A percentile compares a stretch with the other conserved stretches of the same genome.
Conservation (phyloP, 2,329 filamentous ascomycete genomes). For the Pyrenophora seminiperda region DNA sequence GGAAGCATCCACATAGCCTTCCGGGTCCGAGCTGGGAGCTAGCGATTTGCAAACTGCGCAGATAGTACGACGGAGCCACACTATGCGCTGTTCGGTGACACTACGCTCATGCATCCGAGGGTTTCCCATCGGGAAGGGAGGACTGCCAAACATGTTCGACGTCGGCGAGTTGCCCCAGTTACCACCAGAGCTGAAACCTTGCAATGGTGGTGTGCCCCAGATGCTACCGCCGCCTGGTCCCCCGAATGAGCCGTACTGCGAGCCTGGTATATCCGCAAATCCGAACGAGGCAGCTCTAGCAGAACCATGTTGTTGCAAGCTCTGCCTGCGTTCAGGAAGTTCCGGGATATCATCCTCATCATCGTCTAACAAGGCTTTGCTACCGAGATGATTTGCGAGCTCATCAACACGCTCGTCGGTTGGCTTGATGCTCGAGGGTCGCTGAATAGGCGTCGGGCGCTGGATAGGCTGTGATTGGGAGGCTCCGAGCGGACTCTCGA, state of each 20-base stretch:
- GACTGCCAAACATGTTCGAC: slow-evolving; percentile 38
- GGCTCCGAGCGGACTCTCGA: slow-evolving; percentile 60
- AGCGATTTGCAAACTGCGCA: slow-evolving; percentile 76
- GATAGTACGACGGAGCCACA: slow-evolving; percentile 60
- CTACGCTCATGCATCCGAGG: slow-evolving; percentile 36
- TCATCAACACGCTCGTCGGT: slow-evolving; percentile 68
- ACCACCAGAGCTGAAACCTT: slow-evolving; percentile 47
- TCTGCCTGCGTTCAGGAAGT: slow-evolving; percentile 60
- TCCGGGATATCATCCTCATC: slow-evolving; percentile 63
- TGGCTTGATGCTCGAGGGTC: slow-evolving; percentile 74
- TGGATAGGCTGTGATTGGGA: slow-evolving; percentile 73
- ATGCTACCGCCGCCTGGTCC: slow-evolving; percentile 41
- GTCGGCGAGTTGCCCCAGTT: slow-evolving; percentile 51
- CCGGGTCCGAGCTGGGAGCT: slow-evolving; percentile 53
- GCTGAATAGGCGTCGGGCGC: slow-evolving; percentile 83
- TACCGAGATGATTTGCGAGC: slow-evolving; percentile 80
- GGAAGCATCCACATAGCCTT: slow-evolving; percentile 73
- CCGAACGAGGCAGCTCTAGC: slow-evolving; percentile 38
- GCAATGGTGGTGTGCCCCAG: slow-evolving; percentile 51
- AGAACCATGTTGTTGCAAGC: slow-evolving; percentile 43
- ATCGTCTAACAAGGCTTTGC: slow-evolving; percentile 80
- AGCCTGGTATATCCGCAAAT: slow-evolving; percentile 42
- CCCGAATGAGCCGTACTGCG: slow-evolving; percentile 43
- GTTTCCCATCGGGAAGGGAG: slow-evolving; percentile 32
- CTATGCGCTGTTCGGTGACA: slow-evolving; percentile 36